phyloP scores from a whole-genome alignment of 1,139 yeast genomes.

The Saccharomyces hybrid region DNA sequence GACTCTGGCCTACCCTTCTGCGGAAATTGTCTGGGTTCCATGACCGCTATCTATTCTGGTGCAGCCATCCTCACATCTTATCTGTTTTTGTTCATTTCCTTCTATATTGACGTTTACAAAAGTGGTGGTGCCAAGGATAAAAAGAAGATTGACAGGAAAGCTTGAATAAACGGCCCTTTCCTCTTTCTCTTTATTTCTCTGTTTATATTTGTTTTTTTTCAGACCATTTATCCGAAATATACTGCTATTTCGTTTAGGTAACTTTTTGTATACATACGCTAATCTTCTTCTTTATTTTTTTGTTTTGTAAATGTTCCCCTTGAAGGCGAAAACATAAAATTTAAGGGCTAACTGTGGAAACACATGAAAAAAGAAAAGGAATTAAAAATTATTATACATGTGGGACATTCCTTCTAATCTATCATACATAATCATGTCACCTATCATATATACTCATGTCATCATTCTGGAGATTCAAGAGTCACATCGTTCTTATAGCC shows the following conservation, averaged over 20 bases:
- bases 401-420: neutral
- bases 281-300: neutral
- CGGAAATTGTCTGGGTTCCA: constrained; percentile 70
- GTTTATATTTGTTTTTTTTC: neutral
- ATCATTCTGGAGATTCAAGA: neutral
- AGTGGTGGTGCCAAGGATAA: constrained; percentile 46
- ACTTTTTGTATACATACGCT: neutral
- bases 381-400: neutral
- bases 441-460: neutral
- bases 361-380: neutral
- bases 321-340: neutral
- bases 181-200: too few relatives aligned
- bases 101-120: constrained; percentile 68
- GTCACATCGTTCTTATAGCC: neutral
- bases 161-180: neutral
- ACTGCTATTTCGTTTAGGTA: neutral
- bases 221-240: neutral
- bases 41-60: constrained; percentile 67
- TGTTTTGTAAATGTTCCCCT: neutral
- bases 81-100: constrained; percentile 63
- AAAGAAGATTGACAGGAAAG: constrained; percentile 26
- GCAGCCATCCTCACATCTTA: constrained; percentile 67
- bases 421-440: neutral
- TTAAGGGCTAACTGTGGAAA: neutral
- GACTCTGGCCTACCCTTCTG: constrained; percentile 43